Evolutionary conservation across 2,329 filamentous ascomycete genomes (phyloP).

Genomic region (Fusarium newnesense): DNA sequence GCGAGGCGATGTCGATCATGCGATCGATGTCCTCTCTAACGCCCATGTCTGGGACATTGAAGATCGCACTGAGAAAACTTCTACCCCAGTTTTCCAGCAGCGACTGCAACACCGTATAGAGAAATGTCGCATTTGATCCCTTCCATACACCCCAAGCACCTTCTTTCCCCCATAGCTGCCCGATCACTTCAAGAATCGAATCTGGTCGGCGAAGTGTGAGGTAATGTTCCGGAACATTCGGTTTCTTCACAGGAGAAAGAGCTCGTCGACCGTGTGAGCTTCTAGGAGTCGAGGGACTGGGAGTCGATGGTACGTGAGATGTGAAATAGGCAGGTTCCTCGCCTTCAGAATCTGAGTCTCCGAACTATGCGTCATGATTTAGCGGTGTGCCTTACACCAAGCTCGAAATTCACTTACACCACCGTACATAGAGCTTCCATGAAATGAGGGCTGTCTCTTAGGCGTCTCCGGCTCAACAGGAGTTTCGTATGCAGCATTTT

Average conservation of each 20-base stretch:
- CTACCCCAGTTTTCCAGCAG: constrained; percentile 92
- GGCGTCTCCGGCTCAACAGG: constrained; percentile 38
- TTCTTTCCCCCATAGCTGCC: constrained; percentile 88
- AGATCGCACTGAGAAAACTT: constrained; percentile 87
- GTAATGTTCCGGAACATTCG: constrained; percentile 61
- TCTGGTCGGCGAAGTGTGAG: constrained; percentile 79
- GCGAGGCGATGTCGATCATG: constrained; percentile 75
- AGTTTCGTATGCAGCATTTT: constrained; percentile 49
- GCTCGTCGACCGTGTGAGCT: constrained; percentile 47
- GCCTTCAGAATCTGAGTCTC: constrained; percentile 74
- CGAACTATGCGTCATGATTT: constrained; percentile 45
- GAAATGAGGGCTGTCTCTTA: constrained; percentile 47
- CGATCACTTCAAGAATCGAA: constrained; percentile 86
- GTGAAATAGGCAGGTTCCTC: constrained; percentile 91
- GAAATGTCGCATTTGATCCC: constrained; percentile 88
- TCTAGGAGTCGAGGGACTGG: constrained; percentile 56
- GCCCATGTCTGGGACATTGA: constrained; percentile 88
- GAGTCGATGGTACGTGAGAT: constrained; percentile 67
- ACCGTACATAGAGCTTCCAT: constrained; percentile 50
- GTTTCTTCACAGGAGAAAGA: constrained; percentile 49
- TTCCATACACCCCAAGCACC: constrained; percentile 96
- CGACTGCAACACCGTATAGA: constrained; percentile 87
- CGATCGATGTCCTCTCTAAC: constrained; percentile 82
- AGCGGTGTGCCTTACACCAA: constrained; percentile 29
- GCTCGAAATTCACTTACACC: constrained; percentile 46